Evolutionary conservation across 306 rosid species (phyloP).

Genomic region (Cicer judaicum): DNA sequence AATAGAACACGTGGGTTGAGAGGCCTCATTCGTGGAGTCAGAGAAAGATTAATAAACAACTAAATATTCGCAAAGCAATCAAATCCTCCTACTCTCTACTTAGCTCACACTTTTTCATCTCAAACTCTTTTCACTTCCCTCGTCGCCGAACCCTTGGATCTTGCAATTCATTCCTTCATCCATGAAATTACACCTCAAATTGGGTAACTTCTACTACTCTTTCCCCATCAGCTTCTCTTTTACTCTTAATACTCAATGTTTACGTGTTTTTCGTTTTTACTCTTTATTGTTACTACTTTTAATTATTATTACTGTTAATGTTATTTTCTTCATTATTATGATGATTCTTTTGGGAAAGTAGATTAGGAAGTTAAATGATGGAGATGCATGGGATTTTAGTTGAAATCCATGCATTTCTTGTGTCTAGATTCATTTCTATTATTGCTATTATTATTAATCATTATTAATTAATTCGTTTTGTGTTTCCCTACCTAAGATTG

Average conservation of each 20-base stretch:
- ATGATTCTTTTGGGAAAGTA: conserved; percentile 6
- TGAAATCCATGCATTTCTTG: conserved; percentile 32
- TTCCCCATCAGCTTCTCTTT: not conserved
- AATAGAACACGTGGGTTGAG: conserved; percentile 49
- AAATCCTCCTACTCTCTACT: not conserved
- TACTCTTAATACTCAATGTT: not conserved
- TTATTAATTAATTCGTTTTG: not conserved
- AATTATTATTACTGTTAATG: not conserved
- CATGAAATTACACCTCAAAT: conserved; percentile 10
- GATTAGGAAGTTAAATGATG: not conserved
- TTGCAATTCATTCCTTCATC: conserved; percentile 17
- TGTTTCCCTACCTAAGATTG: conserved; percentile 12
- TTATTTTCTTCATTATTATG: not conserved
- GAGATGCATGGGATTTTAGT: conserved; percentile 26
- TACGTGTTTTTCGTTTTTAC: not conserved
- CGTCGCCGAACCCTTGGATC: conserved; percentile 30
- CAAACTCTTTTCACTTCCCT: conserved; percentile 36
- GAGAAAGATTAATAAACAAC: not conserved
- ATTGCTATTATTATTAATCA: not conserved
- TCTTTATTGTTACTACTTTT: not conserved
- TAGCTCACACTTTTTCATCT: not conserved
- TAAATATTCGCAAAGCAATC: not conserved
- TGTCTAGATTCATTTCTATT: conserved; percentile 42
- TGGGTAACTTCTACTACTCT: conserved; percentile 45
- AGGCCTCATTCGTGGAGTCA: conserved; percentile 43